Conservation (phyloP, 2,329 filamentous ascomycete genomes). For the Penicillium occitanis region DNA sequence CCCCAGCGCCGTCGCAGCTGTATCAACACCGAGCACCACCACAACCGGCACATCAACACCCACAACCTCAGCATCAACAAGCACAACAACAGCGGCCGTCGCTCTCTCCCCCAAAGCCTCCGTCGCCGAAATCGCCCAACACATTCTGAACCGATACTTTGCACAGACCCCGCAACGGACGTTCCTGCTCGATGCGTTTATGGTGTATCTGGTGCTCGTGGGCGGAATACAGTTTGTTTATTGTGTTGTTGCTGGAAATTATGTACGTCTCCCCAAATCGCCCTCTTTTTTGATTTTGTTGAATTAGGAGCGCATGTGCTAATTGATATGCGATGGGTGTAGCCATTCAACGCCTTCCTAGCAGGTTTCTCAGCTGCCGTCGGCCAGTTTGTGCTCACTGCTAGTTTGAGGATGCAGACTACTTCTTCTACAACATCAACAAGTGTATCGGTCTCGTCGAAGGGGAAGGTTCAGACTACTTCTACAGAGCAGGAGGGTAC, state of each 20-base stretch:
- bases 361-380: slow-evolving; percentile 93
- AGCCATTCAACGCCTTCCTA: slow-evolving; percentile 99
- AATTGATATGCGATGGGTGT: slow-evolving; percentile 16
- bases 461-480: slow-evolving; percentile 26
- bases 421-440: slow-evolving; percentile 57
- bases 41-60: slow-evolving; percentile 4
- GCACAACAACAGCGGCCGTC: slow-evolving; percentile 26
- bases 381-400: slow-evolving; percentile 95
- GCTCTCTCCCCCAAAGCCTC: slow-evolving; percentile 41
- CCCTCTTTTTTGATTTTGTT: background rate
- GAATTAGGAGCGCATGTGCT: background rate
- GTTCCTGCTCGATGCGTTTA: slow-evolving; percentile 87
- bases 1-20: slow-evolving; percentile 22
- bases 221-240: slow-evolving; percentile 92
- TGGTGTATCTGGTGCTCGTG: slow-evolving; percentile 80
- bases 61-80: slow-evolving; percentile 23
- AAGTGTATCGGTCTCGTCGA: slow-evolving; percentile 18
- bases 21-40: background rate
- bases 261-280: slow-evolving; percentile 61
- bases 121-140: slow-evolving; percentile 60
- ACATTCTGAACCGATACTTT: slow-evolving; percentile 76
- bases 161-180: slow-evolving; percentile 82
- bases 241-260: slow-evolving; percentile 88
- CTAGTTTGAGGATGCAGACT: slow-evolving; percentile 87
- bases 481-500: slow-evolving; percentile 6